Conservation (phyloP, 2,329 filamentous ascomycete genomes). For the Penicillium janthinellum region DNA sequence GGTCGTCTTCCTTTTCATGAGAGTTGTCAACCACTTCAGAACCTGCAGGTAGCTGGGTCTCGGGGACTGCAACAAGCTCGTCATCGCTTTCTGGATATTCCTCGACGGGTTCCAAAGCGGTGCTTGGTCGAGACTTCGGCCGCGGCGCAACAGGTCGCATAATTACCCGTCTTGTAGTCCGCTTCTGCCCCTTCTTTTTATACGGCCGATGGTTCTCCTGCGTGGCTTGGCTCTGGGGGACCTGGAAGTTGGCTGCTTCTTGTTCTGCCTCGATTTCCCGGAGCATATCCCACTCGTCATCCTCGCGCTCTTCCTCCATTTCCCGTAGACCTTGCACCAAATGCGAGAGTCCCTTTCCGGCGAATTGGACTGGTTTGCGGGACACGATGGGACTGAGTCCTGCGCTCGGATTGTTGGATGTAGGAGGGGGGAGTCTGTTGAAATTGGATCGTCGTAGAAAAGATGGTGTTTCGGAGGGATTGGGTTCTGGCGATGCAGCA, state of each 20-base stretch:
- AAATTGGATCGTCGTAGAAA: conserved; percentile 44
- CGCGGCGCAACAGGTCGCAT: conserved; percentile 47
- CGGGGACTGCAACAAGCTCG: conserved; percentile 33
- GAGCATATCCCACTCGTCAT: conserved; percentile 49
- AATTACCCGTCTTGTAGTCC: conserved; percentile 48
- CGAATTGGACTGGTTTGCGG: conserved; percentile 39
- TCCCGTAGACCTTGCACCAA: conserved; percentile 43
- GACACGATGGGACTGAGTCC: conserved; percentile 43
- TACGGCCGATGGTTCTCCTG: conserved; percentile 26
- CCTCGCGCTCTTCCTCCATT: conserved; percentile 44
- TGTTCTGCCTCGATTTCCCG: conserved; percentile 47
- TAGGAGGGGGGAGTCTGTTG: conserved; percentile 28
- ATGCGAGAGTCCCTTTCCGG: conserved; percentile 43
- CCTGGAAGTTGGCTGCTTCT: conserved; percentile 32
- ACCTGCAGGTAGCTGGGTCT: conserved; percentile 29
- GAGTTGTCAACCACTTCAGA: conserved; percentile 17
- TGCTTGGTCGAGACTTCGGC: conserved; percentile 27
- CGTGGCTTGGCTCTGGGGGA: conserved; percentile 41
- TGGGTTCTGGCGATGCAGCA: conserved; percentile 15
- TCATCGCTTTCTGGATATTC: conserved; percentile 29
- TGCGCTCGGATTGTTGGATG: conserved; percentile 8
- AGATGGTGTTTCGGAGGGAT: conserved; percentile 40
- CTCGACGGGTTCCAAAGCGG: conserved; percentile 20
- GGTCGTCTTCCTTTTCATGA: conserved; percentile 6
- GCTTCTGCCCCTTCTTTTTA: conserved; percentile 54